These are phyloP conservation scores for Globisporangium orthogonon DNA, from an alignment of 352 stramenopile species.

Conservation along the genomic window DNA sequence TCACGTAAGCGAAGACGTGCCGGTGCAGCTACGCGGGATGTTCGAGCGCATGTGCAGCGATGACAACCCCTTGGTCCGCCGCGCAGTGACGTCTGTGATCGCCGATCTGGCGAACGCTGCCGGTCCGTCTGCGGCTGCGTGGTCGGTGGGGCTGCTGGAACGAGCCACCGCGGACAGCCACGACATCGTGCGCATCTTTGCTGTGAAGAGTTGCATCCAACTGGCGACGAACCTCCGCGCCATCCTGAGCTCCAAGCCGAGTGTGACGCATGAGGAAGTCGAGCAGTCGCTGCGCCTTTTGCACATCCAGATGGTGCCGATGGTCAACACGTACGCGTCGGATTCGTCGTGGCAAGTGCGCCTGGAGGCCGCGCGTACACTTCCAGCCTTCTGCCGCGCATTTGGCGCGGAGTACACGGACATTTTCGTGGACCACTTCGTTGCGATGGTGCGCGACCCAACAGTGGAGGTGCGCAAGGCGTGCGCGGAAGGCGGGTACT, in stretches of 20 bases:
- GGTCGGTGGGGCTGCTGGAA: conserved; percentile 74
- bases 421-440: conserved; percentile 85
- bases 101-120: conserved; percentile 55
- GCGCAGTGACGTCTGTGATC: conserved; percentile 81
- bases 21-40: conserved; percentile 81
- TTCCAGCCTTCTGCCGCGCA: conserved; percentile 67
- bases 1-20: conserved; percentile 57
- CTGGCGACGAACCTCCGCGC: conserved; percentile 51
- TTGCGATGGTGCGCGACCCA: conserved; percentile 72
- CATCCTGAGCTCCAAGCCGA: conserved; percentile 27
- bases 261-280: conserved; percentile 24
- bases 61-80: conserved; percentile 79
- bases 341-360: conserved; percentile 87
- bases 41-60: conserved; percentile 85
- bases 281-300: conserved; percentile 57
- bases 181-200: conserved; percentile 85
- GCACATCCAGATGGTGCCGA: conserved; percentile 76
- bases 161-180: conserved; percentile 79
- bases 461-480: conserved; percentile 83
- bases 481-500: conserved; percentile 58
- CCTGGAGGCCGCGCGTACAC: conserved; percentile 62
- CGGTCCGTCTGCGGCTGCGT: conserved; percentile 43
- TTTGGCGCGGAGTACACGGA: conserved; percentile 80
- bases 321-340: conserved; percentile 86
- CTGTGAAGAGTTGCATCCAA: conserved; percentile 78